These are phyloP conservation scores for Purpureocillium takamizusanense DNA, from an alignment of 2,329 filamentous ascomycete genomes.

Conservation along the genomic window DNA sequence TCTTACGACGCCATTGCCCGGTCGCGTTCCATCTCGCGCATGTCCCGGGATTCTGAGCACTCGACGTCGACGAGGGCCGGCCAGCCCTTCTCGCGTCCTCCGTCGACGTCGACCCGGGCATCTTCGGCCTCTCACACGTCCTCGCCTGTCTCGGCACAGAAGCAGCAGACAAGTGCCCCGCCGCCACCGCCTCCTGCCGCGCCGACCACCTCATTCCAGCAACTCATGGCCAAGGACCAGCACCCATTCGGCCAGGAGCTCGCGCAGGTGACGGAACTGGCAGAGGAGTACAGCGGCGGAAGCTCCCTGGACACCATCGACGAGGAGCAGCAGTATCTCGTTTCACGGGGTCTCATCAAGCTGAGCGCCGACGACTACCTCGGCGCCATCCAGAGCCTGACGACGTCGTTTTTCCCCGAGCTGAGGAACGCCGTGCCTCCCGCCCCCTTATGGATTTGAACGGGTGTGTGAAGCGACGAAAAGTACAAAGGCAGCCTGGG, in stretches of 20 bases:
- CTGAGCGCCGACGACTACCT: constrained; percentile 79
- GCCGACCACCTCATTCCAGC: constrained; percentile 23
- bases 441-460: constrained; percentile 40
- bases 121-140: constrained; percentile 35
- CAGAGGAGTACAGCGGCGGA: constrained; percentile 71
- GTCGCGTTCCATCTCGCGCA: constrained; percentile 50
- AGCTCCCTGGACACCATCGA: constrained; percentile 53
- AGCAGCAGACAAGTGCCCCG: constrained; percentile 18
- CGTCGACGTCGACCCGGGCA: constrained; percentile 45
- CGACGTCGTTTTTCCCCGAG: constrained; percentile 49
- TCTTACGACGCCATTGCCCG: constrained; percentile 65
- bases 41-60: constrained; percentile 44
- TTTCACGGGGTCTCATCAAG: constrained; percentile 59
- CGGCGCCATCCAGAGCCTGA: constrained; percentile 64
- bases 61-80: constrained; percentile 48
- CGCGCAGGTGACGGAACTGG: constrained; percentile 85
- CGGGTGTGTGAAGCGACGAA: too few relatives aligned
- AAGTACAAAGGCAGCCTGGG: too few relatives aligned
- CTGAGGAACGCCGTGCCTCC: constrained; percentile 20
- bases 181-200: constrained; percentile 20
- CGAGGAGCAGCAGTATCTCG: constrained; percentile 58
- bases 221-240: constrained; percentile 24
- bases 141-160: constrained; percentile 9
- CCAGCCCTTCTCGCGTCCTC: constrained; percentile 47
- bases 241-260: constrained; percentile 87